Percentiles rank a stretch among this genome's conserved stretches.
These are phyloP conservation scores for Fusarium chlamydosporum DNA, from an alignment of 2,329 filamentous ascomycete species.

Conservation along the genomic window DNA sequence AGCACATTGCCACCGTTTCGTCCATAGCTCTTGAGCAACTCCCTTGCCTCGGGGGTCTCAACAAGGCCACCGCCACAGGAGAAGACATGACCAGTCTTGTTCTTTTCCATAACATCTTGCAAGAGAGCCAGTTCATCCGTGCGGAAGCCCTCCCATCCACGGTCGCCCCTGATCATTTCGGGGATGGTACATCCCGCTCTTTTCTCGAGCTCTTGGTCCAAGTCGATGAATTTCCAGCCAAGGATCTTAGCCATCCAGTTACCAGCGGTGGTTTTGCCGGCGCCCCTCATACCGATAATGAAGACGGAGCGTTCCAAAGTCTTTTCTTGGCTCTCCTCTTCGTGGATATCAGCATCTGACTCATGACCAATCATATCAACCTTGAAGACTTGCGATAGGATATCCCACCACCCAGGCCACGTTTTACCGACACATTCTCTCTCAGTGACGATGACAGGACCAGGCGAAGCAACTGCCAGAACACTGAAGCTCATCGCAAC, in stretches of 20 bases:
- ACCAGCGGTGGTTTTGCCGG: constrained; percentile 95
- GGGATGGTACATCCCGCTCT: constrained; percentile 83
- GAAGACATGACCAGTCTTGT: constrained; percentile 82
- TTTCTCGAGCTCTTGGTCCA: constrained; percentile 88
- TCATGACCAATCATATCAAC: constrained; percentile 84
- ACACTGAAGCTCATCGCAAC: constrained; percentile 99
- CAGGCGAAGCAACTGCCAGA: constrained; percentile 78
- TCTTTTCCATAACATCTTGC: constrained; percentile 79
- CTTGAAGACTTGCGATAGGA: constrained; percentile 81
- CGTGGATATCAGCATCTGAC: constrained; percentile 45
- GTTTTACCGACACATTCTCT: constrained; percentile 96
- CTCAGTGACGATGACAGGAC: constrained; percentile 83
- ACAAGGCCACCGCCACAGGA: constrained; percentile 96
- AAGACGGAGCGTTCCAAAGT: constrained; percentile 78
- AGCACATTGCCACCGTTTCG: constrained; percentile 86
- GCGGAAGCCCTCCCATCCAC: constrained; percentile 91
- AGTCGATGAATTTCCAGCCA: constrained; percentile 83
- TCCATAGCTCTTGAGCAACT: constrained; percentile 80
- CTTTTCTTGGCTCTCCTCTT: constrained; percentile 18
- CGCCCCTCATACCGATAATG: constrained; percentile 97
- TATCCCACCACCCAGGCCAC: constrained; percentile 99
- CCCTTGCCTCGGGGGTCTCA: constrained; percentile 83
- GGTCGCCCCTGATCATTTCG: constrained; percentile 79
- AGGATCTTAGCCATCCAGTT: constrained; percentile 85
- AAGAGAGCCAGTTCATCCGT: constrained; percentile 82